A percentile compares a stretch with the other conserved stretches of the same genome.
phyloP scores from a whole-genome alignment of 73 alveolate genomes.

The Loxodes magnus region DNA sequence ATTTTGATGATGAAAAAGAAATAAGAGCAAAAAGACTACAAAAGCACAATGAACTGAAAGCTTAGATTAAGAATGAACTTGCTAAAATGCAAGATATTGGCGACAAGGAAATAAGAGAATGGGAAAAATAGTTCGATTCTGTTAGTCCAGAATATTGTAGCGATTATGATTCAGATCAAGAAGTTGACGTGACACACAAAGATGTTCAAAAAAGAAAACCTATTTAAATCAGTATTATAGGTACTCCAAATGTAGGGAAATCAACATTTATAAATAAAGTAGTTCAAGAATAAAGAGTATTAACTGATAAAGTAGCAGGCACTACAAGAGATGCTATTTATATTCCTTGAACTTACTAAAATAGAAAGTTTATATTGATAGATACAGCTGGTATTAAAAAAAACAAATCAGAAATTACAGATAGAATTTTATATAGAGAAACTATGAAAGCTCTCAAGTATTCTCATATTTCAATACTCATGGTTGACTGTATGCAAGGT shows the following conservation, averaged over 20 bases:
- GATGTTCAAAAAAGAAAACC: slow-evolving; percentile 16
- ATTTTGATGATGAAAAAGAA: slow-evolving; percentile 18
- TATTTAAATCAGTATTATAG: slow-evolving; percentile 43
- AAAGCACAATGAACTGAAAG: slow-evolving; percentile 29
- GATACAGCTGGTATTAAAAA: slow-evolving; percentile 81
- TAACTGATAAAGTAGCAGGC: slow-evolving; percentile 68
- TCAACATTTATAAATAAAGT: slow-evolving; percentile 62
- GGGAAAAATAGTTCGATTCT: slow-evolving; percentile 53
- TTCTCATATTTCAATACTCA: slow-evolving; percentile 56
- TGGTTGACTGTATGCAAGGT: slow-evolving; percentile 69
- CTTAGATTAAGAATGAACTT: slow-evolving; percentile 33
- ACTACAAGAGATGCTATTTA: slow-evolving; percentile 74
- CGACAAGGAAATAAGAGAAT: slow-evolving; percentile 34
- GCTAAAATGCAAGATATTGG: slow-evolving; percentile 18
- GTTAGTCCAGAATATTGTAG: slow-evolving; percentile 66
- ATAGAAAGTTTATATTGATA: slow-evolving; percentile 50
- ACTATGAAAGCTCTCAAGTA: slow-evolving; percentile 39
- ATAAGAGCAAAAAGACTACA: slow-evolving; percentile 37
- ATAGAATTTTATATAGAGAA: slow-evolving; percentile 38
- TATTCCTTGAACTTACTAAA: slow-evolving; percentile 48
- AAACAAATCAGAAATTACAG: slow-evolving; percentile 16
- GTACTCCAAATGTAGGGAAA: slow-evolving; percentile 65
- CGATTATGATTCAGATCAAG: slow-evolving; percentile 75
- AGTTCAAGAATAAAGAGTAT: slow-evolving; percentile 57
- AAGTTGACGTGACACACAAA: slow-evolving; percentile 39